Evolutionary conservation across 1,284 basidiomycete genomes (phyloP).

Genomic region (Tilletia walkeri): DNA sequence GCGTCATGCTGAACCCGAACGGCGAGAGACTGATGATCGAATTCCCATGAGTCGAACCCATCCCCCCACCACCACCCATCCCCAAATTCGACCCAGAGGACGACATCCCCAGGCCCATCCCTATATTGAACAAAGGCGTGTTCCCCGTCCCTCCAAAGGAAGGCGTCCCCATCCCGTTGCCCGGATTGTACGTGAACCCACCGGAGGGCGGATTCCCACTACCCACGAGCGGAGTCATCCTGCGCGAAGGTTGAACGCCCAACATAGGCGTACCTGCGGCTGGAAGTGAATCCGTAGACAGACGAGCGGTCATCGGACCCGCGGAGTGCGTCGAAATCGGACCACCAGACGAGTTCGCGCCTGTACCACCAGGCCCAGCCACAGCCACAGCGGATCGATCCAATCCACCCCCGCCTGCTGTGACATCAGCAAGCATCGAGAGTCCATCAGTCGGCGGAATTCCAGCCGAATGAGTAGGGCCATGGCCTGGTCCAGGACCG

Average conservation of each 20-base stretch:
- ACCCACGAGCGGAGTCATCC: constrained; percentile 11
- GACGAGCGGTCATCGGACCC: too few species aligned
- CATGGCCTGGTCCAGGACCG: too few species aligned
- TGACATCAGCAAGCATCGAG: constrained; percentile 11
- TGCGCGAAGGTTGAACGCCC: background rate
- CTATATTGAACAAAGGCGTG: background rate
- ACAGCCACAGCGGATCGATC: background rate
- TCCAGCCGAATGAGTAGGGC: background rate
- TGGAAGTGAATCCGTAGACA: too few species aligned
- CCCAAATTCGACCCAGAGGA: background rate
- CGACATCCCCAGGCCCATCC: background rate
- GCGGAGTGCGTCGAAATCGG: too few species aligned
- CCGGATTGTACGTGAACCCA: background rate
- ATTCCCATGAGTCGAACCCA: background rate
- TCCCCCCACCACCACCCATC: background rate
- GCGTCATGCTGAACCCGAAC: constrained; percentile 18
- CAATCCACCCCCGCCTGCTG: background rate
- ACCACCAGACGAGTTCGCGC: background rate
- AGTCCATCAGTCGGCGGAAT: background rate
- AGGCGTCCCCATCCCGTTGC: constrained; percentile 6
- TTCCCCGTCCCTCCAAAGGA: background rate
- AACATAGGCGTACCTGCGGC: background rate
- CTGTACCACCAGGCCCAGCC: background rate
- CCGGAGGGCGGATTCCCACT: background rate
- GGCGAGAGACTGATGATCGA: constrained; percentile 16